Conservation (phyloP, 345 rosid genomes). For the Rhodamnia argentea region DNA sequence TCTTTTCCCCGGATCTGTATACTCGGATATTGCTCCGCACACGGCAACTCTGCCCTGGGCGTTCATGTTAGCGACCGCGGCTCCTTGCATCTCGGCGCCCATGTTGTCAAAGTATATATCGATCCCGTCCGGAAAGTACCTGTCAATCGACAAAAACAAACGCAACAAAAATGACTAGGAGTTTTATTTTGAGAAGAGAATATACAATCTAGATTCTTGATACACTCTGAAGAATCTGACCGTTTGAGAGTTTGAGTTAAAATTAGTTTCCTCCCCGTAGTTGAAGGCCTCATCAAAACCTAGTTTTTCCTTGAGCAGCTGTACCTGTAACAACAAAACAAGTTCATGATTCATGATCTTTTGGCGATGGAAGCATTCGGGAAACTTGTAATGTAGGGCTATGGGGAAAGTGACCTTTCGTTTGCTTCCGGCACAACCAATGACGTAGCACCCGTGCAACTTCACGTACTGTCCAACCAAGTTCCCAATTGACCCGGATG, state of each 20-base stretch:
- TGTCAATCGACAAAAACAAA: not conserved
- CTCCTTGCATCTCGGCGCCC: slow-evolving; percentile 45
- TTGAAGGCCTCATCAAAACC: slow-evolving; percentile 52
- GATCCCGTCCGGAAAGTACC: slow-evolving; percentile 48
- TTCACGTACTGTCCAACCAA: slow-evolving; percentile 45
- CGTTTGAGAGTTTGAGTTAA: slow-evolving; percentile 25
- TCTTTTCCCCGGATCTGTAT: slow-evolving; percentile 6
- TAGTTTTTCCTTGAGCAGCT: slow-evolving; percentile 35
- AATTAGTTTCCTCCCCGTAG: slow-evolving; percentile 35
- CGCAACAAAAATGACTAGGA: not conserved
- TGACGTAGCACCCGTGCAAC: slow-evolving; percentile 35
- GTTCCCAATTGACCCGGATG: slow-evolving; percentile 40
- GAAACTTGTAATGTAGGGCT: not conserved
- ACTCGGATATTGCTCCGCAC: slow-evolving; percentile 45
- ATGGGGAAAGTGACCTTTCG: slow-evolving; percentile 14
- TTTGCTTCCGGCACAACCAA: slow-evolving; percentile 36
- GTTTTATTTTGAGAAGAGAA: not conserved
- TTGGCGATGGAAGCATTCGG: not conserved
- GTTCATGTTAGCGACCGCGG: slow-evolving; percentile 46
- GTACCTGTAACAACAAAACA: slow-evolving; percentile 8
- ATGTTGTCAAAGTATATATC: slow-evolving; percentile 62
- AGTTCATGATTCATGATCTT: not conserved
- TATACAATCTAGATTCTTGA: not conserved
- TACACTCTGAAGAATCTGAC: not conserved
- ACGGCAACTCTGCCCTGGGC: slow-evolving; percentile 32